Conservation (phyloP, 257 asterid species). For the Gentiana straminea region DNA sequence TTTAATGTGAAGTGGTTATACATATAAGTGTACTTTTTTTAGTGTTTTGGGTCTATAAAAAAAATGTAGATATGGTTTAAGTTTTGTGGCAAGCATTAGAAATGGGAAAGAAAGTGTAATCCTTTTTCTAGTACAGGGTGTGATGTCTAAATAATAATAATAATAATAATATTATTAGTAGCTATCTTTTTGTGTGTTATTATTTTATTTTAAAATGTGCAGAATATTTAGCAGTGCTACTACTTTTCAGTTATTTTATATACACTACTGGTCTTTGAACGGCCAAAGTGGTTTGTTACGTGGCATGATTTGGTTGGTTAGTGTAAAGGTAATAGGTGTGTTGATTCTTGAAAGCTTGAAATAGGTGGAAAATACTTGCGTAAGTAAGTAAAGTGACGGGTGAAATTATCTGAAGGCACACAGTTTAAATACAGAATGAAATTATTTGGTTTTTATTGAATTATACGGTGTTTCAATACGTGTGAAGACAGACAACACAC, state of each 20-base stretch:
- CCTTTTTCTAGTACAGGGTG: background rate
- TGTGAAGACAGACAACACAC: too few species aligned
- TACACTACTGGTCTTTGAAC: conserved; percentile 9
- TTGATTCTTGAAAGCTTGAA: conserved; percentile 25
- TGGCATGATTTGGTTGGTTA: conserved; percentile 9
- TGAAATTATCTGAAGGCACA: too few species aligned
- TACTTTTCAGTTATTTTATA: conserved; percentile 14
- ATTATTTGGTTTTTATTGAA: too few species aligned
- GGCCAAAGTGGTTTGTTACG: conserved; percentile 18
- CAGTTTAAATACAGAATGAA: too few species aligned
- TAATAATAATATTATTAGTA: conserved; percentile 6
- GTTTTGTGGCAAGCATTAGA: conserved; percentile 11
- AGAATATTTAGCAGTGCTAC: background rate
- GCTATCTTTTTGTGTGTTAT: too few species aligned
- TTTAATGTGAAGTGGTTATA: conserved; percentile 12
- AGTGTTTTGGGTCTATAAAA: background rate
- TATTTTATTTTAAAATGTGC: background rate
- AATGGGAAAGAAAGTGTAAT: conserved; percentile 14
- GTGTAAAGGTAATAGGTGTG: conserved; percentile 15
- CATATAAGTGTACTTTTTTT: conserved; percentile 9
- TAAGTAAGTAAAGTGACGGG: too few species aligned
- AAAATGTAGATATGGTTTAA: conserved; percentile 21
- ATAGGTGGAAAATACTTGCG: conserved; percentile 14
- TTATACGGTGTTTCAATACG: too few species aligned
- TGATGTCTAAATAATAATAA: conserved; percentile 15